phyloP scores from a whole-genome alignment of 2,329 filamentous ascomycete genomes.

The Rachicladosporium sp. region DNA sequence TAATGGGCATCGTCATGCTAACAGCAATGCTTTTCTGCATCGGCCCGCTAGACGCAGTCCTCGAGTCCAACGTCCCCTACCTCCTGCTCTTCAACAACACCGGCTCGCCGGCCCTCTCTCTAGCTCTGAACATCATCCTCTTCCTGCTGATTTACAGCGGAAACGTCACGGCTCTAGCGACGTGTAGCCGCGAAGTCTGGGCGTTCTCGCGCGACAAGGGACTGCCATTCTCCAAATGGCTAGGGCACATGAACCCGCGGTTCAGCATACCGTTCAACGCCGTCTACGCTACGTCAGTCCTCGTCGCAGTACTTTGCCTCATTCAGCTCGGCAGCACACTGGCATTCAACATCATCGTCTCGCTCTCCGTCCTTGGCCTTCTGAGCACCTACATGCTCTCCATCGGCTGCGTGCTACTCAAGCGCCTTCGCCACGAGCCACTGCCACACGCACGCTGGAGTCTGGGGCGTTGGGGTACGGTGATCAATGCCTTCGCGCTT shows the following conservation, averaged over 20 bases:
- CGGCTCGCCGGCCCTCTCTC: slow-evolving; percentile 9
- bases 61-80: slow-evolving; percentile 11
- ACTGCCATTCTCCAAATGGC: slow-evolving; percentile 21
- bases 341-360: slow-evolving; percentile 24
- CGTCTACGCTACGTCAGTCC: slow-evolving; percentile 18
- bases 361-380: slow-evolving; percentile 22
- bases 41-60: slow-evolving; percentile 16
- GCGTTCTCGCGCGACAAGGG: slow-evolving; percentile 21
- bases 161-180: slow-evolving; percentile 9
- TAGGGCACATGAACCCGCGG: slow-evolving; percentile 12
- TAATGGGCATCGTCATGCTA: slow-evolving; percentile 13
- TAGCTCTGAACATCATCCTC: slow-evolving; percentile 13
- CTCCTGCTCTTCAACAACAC: slow-evolving; percentile 14
- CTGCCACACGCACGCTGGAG: slow-evolving; percentile 14
- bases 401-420: slow-evolving; percentile 18
- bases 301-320: slow-evolving; percentile 21
- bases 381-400: slow-evolving; percentile 25
- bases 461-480: slow-evolving; percentile 14
- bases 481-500: slow-evolving; percentile 16
- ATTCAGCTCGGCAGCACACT: slow-evolving; percentile 25
- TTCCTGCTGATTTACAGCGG: slow-evolving; percentile 15
- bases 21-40: slow-evolving; percentile 20
- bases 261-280: slow-evolving; percentile 23
- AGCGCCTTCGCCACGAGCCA: slow-evolving; percentile 11
- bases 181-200: slow-evolving; percentile 33